Conservation (phyloP, 371 early-diverging fungal species). For the Zopfochytrium polystomum region DNA sequence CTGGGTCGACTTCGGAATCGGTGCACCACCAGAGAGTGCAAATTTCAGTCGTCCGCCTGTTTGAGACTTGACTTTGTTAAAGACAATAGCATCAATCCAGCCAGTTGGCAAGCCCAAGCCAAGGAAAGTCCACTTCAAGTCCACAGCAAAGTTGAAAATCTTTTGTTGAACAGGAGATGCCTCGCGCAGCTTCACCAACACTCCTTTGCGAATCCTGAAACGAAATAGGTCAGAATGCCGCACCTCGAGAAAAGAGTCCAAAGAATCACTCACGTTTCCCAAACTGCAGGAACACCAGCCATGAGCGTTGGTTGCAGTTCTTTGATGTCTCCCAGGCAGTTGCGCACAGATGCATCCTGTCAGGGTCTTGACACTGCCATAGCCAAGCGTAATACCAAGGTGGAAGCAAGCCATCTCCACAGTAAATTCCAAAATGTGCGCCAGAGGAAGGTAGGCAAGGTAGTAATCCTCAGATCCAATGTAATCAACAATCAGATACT, state of each 20-base stretch:
- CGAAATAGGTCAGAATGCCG: no score
- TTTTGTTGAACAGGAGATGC: conserved; percentile 63
- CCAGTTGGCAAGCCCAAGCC: conserved; percentile 63
- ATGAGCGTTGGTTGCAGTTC: conserved; percentile 89
- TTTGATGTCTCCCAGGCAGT: conserved; percentile 91
- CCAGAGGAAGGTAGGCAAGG: conserved; percentile 91
- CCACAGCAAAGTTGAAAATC: conserved; percentile 72
- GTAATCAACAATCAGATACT: no score
- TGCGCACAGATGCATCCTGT: conserved; percentile 86
- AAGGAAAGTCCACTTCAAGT: conserved; percentile 72
- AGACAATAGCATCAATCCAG: conserved; percentile 78
- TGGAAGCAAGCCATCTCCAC: conserved; percentile 38
- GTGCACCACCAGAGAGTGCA: conserved; percentile 93
- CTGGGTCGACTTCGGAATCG: conserved; percentile 81
- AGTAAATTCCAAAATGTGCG: conserved; percentile 66
- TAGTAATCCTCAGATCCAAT: conserved; percentile 52
- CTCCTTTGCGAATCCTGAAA: conserved; percentile 74
- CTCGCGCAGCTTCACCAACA: conserved; percentile 65
- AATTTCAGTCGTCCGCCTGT: conserved; percentile 90
- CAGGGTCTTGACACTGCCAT: conserved; percentile 81
- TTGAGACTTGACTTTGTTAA: conserved; percentile 82
- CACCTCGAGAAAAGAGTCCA: no score
- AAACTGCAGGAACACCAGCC: conserved; percentile 66
- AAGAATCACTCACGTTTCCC: conserved; percentile 10
- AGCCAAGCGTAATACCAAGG: conserved; percentile 80